Percentiles rank a stretch among this genome's conserved stretches.
Conservation (phyloP, 768 basidiomycete species). For the Lactarius deliciosus region DNA sequence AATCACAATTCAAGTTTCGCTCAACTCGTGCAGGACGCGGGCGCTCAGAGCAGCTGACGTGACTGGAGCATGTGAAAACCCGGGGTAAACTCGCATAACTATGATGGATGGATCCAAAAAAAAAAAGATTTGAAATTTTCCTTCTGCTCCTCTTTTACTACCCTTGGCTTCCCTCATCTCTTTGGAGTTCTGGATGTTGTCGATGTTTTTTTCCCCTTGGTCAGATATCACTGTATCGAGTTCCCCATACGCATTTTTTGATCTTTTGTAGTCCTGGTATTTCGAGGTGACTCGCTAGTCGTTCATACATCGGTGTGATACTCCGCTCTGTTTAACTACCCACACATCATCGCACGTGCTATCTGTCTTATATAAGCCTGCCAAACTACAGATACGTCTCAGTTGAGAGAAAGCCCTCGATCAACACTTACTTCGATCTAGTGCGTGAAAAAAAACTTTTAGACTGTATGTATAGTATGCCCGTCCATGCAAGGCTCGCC, state of each 20-base stretch:
- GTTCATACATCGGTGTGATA: not conserved
- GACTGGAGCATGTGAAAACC: not conserved
- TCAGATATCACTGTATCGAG: slow-evolving; percentile 18
- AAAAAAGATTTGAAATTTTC: not conserved
- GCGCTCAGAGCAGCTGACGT: slow-evolving; percentile 2
- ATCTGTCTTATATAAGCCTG: slow-evolving; percentile 6
- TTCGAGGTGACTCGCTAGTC: not conserved
- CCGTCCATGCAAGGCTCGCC: not conserved
- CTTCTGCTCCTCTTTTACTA: not conserved
- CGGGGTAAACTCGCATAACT: not conserved
- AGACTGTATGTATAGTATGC: not conserved
- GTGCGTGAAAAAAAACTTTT: not conserved
- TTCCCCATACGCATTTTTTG: slow-evolving; percentile 16
- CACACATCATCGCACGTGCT: not conserved
- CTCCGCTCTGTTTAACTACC: not conserved
- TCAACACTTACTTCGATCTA: not conserved
- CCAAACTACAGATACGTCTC: not conserved
- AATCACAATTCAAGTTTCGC: not conserved
- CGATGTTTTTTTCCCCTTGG: slow-evolving; percentile 1
- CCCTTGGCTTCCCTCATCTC: slow-evolving; percentile 1
- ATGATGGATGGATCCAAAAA: not conserved
- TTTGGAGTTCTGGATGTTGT: slow-evolving; percentile 20
- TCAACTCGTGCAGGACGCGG: slow-evolving; percentile 5
- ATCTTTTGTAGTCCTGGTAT: not conserved
- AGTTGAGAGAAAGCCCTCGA: not conserved